Percentiles rank a stretch among this genome's conserved stretches.
Conservation (phyloP, 495 filamentous ascomycete species). For the Talaromyces borbonicus region DNA sequence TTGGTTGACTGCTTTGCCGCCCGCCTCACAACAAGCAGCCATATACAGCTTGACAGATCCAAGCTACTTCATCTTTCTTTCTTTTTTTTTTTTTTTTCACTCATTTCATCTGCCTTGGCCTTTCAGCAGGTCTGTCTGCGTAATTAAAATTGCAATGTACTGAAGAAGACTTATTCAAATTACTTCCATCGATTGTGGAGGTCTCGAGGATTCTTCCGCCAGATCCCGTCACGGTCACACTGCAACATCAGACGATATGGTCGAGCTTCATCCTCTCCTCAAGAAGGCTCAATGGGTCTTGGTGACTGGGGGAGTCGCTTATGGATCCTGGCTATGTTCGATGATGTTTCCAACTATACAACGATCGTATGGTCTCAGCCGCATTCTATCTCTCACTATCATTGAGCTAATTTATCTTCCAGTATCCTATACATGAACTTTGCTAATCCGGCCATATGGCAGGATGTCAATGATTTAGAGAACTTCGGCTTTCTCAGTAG, state of each 20-base stretch:
- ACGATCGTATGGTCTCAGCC: constrained; percentile 33
- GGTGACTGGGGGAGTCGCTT: constrained; percentile 38
- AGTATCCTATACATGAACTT: constrained; percentile 74
- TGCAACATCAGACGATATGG: constrained; percentile 20
- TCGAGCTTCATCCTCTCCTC: constrained; percentile 36
- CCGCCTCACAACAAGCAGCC: no score
- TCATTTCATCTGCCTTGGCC: not conserved
- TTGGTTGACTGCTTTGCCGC: no score
- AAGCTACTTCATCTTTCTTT: no score
- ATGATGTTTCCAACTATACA: constrained; percentile 42
- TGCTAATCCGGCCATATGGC: constrained; percentile 56
- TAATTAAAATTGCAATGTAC: not conserved
- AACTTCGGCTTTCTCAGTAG: constrained; percentile 77
- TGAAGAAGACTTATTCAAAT: not conserved
- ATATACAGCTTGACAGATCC: no score
- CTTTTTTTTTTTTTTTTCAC: not conserved
- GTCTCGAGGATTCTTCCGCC: not conserved
- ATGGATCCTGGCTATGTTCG: constrained; percentile 37
- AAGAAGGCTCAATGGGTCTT: constrained; percentile 50
- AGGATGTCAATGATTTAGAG: constrained; percentile 61
- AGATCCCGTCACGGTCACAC: not conserved
- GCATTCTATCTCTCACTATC: not conserved
- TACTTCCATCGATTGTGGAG: not conserved
- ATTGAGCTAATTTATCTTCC: constrained; percentile 7
- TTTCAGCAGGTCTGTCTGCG: no score